Percentiles rank a stretch among this genome's conserved stretches.
Evolutionary conservation across 495 filamentous ascomycete genomes (phyloP).

Genomic region (Penicillium salamii): DNA sequence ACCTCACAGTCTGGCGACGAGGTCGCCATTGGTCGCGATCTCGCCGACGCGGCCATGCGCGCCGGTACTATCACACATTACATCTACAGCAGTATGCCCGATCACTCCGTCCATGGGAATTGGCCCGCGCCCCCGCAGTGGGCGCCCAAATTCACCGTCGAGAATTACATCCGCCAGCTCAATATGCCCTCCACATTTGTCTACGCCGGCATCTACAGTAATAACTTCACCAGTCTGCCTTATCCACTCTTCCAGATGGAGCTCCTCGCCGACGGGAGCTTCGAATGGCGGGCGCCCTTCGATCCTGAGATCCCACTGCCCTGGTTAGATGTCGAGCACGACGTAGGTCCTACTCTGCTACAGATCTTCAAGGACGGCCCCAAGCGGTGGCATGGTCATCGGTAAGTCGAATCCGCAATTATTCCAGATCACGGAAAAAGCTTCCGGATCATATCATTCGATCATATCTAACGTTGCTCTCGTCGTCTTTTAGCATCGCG

Average conservation of each 20-base stretch:
- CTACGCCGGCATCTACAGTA: slow-evolving; percentile 97
- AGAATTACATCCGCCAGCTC: slow-evolving; percentile 83
- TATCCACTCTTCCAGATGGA: slow-evolving; percentile 96
- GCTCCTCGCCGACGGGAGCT: slow-evolving; percentile 74
- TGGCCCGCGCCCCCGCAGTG: slow-evolving; percentile 87
- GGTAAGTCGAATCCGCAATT: slow-evolving; percentile 47
- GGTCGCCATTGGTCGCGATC: slow-evolving; percentile 75
- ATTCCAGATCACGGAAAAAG: neutral
- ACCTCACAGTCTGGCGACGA: slow-evolving; percentile 94
- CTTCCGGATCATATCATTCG: neutral
- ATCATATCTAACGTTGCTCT: neutral
- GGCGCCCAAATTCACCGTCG: slow-evolving; percentile 86
- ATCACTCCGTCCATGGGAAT: slow-evolving; percentile 73
- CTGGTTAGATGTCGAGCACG: slow-evolving; percentile 98
- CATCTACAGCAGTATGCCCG: slow-evolving; percentile 95
- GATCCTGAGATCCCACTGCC: slow-evolving; percentile 82
- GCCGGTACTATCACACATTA: slow-evolving; percentile 80
- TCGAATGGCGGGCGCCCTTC: slow-evolving; percentile 93
- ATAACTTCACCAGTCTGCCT: slow-evolving; percentile 92
- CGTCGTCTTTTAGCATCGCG: slow-evolving; percentile 59
- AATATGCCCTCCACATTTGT: slow-evolving; percentile 86
- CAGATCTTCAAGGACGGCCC: slow-evolving; percentile 95
- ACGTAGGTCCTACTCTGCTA: slow-evolving; percentile 88
- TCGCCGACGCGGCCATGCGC: slow-evolving; percentile 86
- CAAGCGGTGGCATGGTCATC: slow-evolving; percentile 77